Evolutionary conservation across 768 basidiomycete genomes (phyloP), one percentile per base, ranked within the genome.

Genomic region (Suillus weaverae): DNA sequence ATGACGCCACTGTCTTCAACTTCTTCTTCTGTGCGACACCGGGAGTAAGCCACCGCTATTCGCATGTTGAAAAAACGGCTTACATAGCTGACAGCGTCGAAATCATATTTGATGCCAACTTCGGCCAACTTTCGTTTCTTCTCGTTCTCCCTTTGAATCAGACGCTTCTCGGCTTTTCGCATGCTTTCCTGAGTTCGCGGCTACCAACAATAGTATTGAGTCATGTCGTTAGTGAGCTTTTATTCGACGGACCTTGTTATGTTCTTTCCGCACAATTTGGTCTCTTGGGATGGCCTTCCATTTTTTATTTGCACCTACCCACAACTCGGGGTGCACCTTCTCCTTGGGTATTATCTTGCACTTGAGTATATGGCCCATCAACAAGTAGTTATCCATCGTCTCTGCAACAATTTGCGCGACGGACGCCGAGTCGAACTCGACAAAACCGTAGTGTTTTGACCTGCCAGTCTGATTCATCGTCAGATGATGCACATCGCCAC

Each of bases 341-440:
- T 96, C 94, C 69, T 88, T 88, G 46, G 97, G 94, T 65, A 99
- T 87, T 60, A 95, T 77, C 77, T 93, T 91, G 81, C 97, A 99
- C 51, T 86, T 87, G 62, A 99, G 83, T 67, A 99, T 91, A 73
- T 97, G 97, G 8, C 97, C 96, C 84, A 91, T 86, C 68, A 99
- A 83, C 44, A 99, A 85, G 77, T 98, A 99, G 80, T 97, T 99
- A 83, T 99, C 89, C 97, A 99, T 99, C 53, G 97, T 99, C 72
- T 99, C 97, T 2, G 92, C 90, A 9, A 97, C 97, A 67, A 99
- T 98, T 72, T 95, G 80, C 0, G 97, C 96, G 36, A 99, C 95
- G 0, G 90, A 84, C 22, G 87, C 84, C 50, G 94, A 95, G 62
- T 89, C 87, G 75, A 99, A 97, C 77, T 99, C 97, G 71, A 99